Evolutionary conservation across 2,329 filamentous ascomycete genomes (phyloP).

Genomic region (Epichloe sp.): DNA sequence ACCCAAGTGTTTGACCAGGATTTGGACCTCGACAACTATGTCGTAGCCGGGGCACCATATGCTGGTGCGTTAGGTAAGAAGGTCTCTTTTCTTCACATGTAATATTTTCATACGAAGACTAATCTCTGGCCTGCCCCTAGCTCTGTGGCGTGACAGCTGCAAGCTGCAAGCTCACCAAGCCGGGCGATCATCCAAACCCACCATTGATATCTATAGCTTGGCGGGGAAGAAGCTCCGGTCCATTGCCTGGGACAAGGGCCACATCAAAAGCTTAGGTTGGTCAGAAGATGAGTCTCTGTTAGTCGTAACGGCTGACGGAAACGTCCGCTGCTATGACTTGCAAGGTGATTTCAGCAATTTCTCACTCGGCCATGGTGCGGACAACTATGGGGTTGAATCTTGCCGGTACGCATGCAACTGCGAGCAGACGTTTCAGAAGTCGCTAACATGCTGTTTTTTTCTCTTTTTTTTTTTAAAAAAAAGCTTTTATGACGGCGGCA

Average conservation of each 20-base stretch:
- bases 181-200: slow-evolving; percentile 58
- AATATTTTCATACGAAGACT: background rate
- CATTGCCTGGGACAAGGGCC: slow-evolving; percentile 83
- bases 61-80: slow-evolving; percentile 81
- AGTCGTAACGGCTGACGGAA: slow-evolving; percentile 79
- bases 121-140: slow-evolving; percentile 29
- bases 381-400: slow-evolving; percentile 75
- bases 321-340: slow-evolving; percentile 82
- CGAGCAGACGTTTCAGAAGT: background rate
- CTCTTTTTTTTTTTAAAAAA: background rate
- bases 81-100: slow-evolving; percentile 10
- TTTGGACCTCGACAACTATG: slow-evolving; percentile 87
- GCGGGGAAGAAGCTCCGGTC: slow-evolving; percentile 76
- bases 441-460: background rate
- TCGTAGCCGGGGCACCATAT: slow-evolving; percentile 83
- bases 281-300: slow-evolving; percentile 89
- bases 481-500: slow-evolving; percentile 76
- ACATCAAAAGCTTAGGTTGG: slow-evolving; percentile 84
- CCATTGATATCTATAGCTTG: slow-evolving; percentile 89
- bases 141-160: slow-evolving; percentile 75
- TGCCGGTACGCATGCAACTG: slow-evolving; percentile 43
- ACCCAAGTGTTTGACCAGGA: slow-evolving; percentile 86
- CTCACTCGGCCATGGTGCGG: slow-evolving; percentile 76
- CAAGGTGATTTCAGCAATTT: slow-evolving; percentile 93
- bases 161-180: slow-evolving; percentile 72